phyloP scores from a whole-genome alignment of 169 alveolate species.

The Eimeria necatrix region DNA sequence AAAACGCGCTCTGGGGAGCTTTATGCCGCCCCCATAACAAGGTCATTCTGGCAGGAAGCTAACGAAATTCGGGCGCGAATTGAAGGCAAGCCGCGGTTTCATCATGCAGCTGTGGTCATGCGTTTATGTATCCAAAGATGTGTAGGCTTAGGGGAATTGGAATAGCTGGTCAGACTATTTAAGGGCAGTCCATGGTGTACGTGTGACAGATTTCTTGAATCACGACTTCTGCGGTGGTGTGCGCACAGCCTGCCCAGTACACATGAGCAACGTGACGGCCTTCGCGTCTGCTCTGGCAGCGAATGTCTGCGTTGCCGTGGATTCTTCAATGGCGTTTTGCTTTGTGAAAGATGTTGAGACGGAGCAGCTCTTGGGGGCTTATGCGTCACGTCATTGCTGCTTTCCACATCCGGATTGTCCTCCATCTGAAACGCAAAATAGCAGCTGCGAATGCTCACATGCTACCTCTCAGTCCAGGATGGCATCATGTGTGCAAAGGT shows the following conservation, averaged over 20 bases:
- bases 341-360: slow-evolving; percentile 69
- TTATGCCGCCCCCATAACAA: neutral
- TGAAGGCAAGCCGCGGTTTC: slow-evolving; percentile 42
- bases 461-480: neutral
- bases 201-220: neutral
- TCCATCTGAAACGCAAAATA: neutral
- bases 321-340: slow-evolving; percentile 57
- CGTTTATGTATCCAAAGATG: neutral
- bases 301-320: slow-evolving; percentile 26
- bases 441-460: neutral
- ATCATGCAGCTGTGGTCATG: neutral
- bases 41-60: slow-evolving; percentile 44
- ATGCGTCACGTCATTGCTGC: neutral
- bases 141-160: too few relatives aligned
- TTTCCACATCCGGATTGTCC: neutral
- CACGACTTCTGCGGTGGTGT: slow-evolving; percentile 17
- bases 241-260: slow-evolving; percentile 73
- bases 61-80: slow-evolving; percentile 60
- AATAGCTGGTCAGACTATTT: too few relatives aligned
- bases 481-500: neutral
- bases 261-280: slow-evolving; percentile 65
- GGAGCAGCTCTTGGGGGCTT: slow-evolving; percentile 66
- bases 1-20: neutral
- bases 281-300: slow-evolving; percentile 70
- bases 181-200: neutral